Base-by-base conservation (phyloP, 768 basidiomycete genomes). In the Coprinopsis strossmayeri region DNA sequence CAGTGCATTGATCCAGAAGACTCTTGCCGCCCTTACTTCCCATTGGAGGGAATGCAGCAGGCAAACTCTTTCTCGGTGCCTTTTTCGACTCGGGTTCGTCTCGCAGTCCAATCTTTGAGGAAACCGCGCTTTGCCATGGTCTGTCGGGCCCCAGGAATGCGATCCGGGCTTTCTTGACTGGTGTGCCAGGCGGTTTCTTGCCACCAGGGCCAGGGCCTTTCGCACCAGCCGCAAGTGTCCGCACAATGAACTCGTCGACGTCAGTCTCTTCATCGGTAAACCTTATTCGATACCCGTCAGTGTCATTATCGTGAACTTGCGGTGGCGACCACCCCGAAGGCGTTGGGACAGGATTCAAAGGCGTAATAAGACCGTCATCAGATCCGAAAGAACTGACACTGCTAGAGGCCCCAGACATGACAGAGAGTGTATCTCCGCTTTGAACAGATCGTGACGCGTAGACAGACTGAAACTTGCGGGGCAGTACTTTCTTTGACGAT, bases 111-210 rank as follows among this genome's bases (percentile, higher is more conserved):
- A 87, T 79, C 61, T 84, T 87, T 54, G 73, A 64, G 12, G 87
- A 76, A 17, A 89, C 76, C 2, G 87, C 87, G 58, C 87, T 89
- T 62, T 88, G 87, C 87, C 87, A 90, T 3, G 83, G 85, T 9
- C 87, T 71, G 43, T 79, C 76, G 51, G 71, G 71, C 24, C 71
- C 69, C 28, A 83, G 66, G 58, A 77, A 71, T 34, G 75, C 72
- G 18, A 78, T 81, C 64, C 82, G 82, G 49, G 72, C 62, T 59
- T 74, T 81, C 72, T 91, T 91, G n/a, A 88, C 84, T 1, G 88
- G 88, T 12, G 88, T 91, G 0, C 84, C 87, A 1, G 88, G 88
- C 4, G 79, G 77, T 48, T 73, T 81, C 71, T 87, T 89, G 45
- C 62, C 59, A 21, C 66, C 65, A 55, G 70, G 67, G 3, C 57